Conservation (phyloP, 1,284 basidiomycete genomes). For the Apiotrichum brassicae region DNA sequence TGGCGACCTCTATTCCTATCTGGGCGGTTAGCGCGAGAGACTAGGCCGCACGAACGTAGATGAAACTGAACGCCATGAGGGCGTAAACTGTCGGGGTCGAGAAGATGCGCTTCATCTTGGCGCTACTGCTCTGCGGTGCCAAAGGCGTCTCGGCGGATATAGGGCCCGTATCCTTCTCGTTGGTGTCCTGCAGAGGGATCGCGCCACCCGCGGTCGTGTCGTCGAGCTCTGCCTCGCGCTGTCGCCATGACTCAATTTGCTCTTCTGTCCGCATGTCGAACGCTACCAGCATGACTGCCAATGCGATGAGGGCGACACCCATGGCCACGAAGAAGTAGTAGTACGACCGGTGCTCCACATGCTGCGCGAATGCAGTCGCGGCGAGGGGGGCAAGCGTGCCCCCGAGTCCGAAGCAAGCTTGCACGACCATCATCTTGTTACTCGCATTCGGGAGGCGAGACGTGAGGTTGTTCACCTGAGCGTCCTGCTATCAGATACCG, state of each 20-base stretch:
- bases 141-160: not conserved
- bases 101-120: constrained; percentile 17
- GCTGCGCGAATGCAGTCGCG: constrained; percentile 55
- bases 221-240: not conserved
- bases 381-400: constrained; percentile 58
- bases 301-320: constrained; percentile 8
- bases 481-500: constrained; percentile 10
- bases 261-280: constrained; percentile 18
- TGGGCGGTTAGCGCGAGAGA: not conserved
- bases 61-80: constrained; percentile 10
- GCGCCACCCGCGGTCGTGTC: too few species aligned
- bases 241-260: constrained; percentile 8
- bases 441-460: constrained; percentile 15
- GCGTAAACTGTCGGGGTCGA: constrained; percentile 5
- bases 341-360: constrained; percentile 8
- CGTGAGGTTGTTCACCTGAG: constrained; percentile 18
- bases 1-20: constrained; percentile 16
- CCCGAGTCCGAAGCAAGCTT: constrained; percentile 50
- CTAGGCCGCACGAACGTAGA: constrained; percentile 9
- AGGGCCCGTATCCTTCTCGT: not conserved
- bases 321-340: constrained; percentile 16
- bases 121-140: not conserved
- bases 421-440: constrained; percentile 19
- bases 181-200: not conserved
- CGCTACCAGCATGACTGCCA: constrained; percentile 9